phyloP scores from a whole-genome alignment of 2,329 filamentous ascomycete species.

The Alternaria atra region DNA sequence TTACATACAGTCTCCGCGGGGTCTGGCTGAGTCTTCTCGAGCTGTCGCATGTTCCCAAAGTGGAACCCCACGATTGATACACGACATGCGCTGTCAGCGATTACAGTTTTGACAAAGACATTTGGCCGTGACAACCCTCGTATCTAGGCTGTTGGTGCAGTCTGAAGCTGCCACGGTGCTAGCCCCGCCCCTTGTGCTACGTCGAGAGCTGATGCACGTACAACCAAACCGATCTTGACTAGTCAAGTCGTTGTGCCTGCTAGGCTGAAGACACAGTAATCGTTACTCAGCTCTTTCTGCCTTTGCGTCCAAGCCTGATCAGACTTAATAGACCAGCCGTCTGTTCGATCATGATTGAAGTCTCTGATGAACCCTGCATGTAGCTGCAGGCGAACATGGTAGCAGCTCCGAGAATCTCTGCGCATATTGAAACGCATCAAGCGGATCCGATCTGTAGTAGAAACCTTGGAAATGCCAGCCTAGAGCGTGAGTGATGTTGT shows the following conservation, averaged over 20 bases:
- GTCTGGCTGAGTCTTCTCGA: neutral
- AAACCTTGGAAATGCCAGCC: slow-evolving; percentile 1
- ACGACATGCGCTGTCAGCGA: slow-evolving; percentile 40
- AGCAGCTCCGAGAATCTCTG: slow-evolving; percentile 27
- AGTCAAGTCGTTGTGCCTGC: neutral
- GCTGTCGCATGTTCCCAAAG: neutral
- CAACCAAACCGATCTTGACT: neutral
- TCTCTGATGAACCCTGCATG: slow-evolving; percentile 19
- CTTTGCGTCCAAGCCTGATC: neutral
- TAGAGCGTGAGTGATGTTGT: neutral
- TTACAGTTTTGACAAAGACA: slow-evolving; percentile 35
- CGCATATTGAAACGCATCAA: slow-evolving; percentile 7
- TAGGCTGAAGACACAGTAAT: slow-evolving; percentile 7
- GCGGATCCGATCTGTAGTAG: slow-evolving; percentile 11
- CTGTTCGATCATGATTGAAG: slow-evolving; percentile 6
- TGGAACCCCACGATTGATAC: slow-evolving; percentile 12
- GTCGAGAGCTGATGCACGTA: neutral
- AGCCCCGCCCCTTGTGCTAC: slow-evolving; percentile 6
- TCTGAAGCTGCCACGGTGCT: neutral
- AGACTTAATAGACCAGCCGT: neutral
- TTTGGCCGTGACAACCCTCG: neutral
- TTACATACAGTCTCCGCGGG: neutral
- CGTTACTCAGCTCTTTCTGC: slow-evolving; percentile 26
- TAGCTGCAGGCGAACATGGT: slow-evolving; percentile 7
- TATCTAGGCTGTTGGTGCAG: slow-evolving; percentile 1